Evolutionary conservation across 139 green algal genomes (phyloP).

Genomic region (Tetratostichococcus sp.): DNA sequence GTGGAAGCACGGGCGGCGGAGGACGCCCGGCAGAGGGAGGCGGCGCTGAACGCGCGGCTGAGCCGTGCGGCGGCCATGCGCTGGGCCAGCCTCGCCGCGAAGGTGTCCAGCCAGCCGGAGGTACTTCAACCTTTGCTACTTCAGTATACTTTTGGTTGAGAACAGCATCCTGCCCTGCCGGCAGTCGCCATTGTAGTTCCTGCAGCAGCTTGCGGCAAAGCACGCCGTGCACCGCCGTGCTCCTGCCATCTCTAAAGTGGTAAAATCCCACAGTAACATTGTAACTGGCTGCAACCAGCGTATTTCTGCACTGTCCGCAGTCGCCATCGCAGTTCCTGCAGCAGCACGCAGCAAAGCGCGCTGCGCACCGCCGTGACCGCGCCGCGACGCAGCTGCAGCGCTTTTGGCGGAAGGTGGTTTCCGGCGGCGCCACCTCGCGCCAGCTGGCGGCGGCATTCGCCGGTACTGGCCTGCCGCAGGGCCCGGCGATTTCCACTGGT

Average conservation of each 20-base stretch:
- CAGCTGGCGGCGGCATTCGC: background rate
- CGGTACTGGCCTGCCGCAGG: background rate
- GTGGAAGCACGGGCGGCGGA: background rate
- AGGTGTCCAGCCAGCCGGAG: background rate
- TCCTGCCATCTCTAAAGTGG: too few relatives aligned
- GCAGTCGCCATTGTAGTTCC: background rate
- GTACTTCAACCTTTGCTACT: background rate
- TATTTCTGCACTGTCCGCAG: too few relatives aligned
- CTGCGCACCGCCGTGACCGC: background rate
- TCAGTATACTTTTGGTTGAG: too few relatives aligned
- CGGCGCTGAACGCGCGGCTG: background rate
- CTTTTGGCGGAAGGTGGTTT: background rate
- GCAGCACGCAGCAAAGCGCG: background rate
- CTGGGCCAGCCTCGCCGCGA: background rate
- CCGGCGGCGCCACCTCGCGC: too few relatives aligned
- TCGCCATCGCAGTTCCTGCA: background rate
- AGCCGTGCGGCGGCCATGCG: background rate
- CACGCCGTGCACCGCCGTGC: too few relatives aligned
- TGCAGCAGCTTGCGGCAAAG: too few relatives aligned
- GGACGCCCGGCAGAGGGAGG: background rate
- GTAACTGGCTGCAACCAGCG: too few relatives aligned
- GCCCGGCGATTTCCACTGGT: too few relatives aligned
- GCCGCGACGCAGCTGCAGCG: background rate
- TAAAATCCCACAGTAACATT: too few relatives aligned
- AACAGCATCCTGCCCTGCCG: background rate